Base-by-base conservation (phyloP, 306 rosid species). In the Quillaja saponaria region DNA sequence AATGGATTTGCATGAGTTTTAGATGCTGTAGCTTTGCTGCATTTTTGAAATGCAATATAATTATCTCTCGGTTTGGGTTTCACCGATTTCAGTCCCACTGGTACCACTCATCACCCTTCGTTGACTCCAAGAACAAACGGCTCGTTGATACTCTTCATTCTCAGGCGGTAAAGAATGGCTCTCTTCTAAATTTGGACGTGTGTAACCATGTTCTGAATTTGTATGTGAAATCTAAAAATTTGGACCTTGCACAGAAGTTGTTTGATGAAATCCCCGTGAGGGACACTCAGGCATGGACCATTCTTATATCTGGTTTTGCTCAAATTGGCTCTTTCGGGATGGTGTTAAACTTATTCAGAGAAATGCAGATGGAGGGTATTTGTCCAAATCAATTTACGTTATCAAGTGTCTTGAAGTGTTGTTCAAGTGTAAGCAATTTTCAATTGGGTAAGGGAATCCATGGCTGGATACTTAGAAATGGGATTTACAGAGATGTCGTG, bases 391-490 rank as follows among this genome's bases (percentile, higher is more conserved):
- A 79, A 13, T 88, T 76, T 40, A 84, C 95, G 0, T 53, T 91
- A 55, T 85, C 96, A 10, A 77, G 79, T 82, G 78, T 82, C 46
- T 63, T 84, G 33, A 91, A 76, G 77, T 84, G 82, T 56, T 84
- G 85, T 69, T 82, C 91, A 17, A 55, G 74, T 55, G 71, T 40
- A 47, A 72, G 65, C 18, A 78, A 87, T 68, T 64, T 79, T 63
- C 69, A 14, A 56, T 60, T 67, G 35, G 97, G 86, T 38, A 91
- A 76, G 73, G 87, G 58, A 25, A 64, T 85, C 57, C 97, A 91
- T 10, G 95, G 87, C 2, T 91, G 96, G 97, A 85, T 87, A 8
- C 49, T 91, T 49, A 77, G 67, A 64, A 84, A 67, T 77, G 88
- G 87, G 68, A 62, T 91, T 65, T 74, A 71, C 21, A 66, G 73